Conservation (phyloP, 495 filamentous ascomycete species). For the Bryoglossum gracile region DNA sequence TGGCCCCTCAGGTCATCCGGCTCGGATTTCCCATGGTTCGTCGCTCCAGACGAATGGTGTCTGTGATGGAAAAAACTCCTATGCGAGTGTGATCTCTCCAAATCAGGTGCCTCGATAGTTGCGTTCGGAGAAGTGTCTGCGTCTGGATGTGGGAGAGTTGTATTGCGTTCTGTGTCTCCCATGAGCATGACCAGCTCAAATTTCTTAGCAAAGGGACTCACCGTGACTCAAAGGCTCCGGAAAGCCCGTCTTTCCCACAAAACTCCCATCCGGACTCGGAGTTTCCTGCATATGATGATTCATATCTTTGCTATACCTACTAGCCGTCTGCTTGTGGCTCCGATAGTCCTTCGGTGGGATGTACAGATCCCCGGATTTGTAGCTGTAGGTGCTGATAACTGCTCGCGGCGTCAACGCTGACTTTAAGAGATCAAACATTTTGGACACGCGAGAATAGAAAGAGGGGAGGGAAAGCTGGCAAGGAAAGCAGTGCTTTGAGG, state of each 20-base stretch:
- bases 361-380: not conserved
- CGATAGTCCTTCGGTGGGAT: slow-evolving; percentile 1
- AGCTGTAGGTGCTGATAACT: not conserved
- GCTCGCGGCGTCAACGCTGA: not conserved
- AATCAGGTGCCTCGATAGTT: slow-evolving; percentile 15
- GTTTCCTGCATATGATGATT: slow-evolving; percentile 5
- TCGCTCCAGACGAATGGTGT: not conserved
- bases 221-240: slow-evolving; percentile 21
- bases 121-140: slow-evolving; percentile 24
- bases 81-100: slow-evolving; percentile 1
- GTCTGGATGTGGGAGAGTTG: slow-evolving; percentile 23
- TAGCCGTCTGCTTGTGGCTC: not conserved
- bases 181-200: no score
- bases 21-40: not conserved
- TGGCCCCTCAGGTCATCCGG: not conserved
- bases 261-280: not conserved
- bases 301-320: not conserved
- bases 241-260: slow-evolving; percentile 15
- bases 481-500: no score
- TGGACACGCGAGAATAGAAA: no score
- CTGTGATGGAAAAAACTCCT: slow-evolving; percentile 4
- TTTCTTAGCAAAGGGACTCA: no score
- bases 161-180: slow-evolving; percentile 23
- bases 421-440: not conserved
- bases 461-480: no score